phyloP scores from a whole-genome alignment of 306 rosid genomes.

The Trifolium pratense region DNA sequence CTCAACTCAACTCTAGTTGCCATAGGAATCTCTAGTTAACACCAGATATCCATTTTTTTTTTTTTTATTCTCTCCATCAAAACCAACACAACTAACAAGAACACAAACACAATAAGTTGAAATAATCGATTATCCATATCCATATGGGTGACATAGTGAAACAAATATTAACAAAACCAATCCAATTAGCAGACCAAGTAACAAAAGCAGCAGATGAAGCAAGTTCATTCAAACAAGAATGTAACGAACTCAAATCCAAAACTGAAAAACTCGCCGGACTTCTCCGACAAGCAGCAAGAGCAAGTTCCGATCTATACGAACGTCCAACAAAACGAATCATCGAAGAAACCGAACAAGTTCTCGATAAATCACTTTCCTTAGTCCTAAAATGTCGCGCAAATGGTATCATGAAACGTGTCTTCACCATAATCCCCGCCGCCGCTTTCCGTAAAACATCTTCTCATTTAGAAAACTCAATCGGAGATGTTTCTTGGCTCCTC shows the following conservation, averaged over 20 bases:
- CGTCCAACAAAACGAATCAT: conserved; percentile 81
- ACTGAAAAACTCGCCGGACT: conserved; percentile 72
- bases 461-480: conserved; percentile 70
- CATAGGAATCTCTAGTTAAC: background rate
- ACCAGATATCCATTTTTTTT: too few species aligned
- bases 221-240: conserved; percentile 59
- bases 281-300: conserved; percentile 77
- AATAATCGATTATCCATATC: background rate
- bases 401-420: conserved; percentile 60
- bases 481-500: conserved; percentile 84
- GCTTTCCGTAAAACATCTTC: conserved; percentile 59
- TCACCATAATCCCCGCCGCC: conserved; percentile 72
- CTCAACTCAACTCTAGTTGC: too few species aligned
- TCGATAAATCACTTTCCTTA: conserved; percentile 63
- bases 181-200: conserved; percentile 78
- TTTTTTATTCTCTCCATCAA: too few species aligned
- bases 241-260: conserved; percentile 65
- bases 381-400: conserved; percentile 68
- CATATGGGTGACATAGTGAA: conserved; percentile 24
- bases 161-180: conserved; percentile 58
- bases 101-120: background rate
- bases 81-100: background rate
- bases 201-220: conserved; percentile 66
- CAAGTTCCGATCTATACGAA: conserved; percentile 72
- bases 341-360: conserved; percentile 77